phyloP scores from a whole-genome alignment of 2,329 filamentous ascomycete species.

The Cryphonectria carpinicola region DNA sequence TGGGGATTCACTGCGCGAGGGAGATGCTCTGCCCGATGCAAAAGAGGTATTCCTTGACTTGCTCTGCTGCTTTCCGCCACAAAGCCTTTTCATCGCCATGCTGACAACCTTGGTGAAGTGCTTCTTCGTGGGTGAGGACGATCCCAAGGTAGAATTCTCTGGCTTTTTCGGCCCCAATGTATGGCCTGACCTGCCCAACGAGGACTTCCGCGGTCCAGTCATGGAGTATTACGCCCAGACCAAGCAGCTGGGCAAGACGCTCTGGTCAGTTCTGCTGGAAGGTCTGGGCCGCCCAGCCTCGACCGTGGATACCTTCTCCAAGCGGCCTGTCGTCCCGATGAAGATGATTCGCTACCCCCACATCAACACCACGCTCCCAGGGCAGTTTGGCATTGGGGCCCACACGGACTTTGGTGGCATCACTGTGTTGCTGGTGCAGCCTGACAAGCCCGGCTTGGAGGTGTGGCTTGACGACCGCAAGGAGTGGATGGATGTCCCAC shows the following conservation, averaged over 20 bases:
- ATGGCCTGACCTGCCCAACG: slow-evolving; percentile 38
- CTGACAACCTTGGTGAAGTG: slow-evolving; percentile 17
- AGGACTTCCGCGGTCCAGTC: slow-evolving; percentile 36
- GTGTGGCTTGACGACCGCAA: slow-evolving; percentile 30
- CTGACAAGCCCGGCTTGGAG: slow-evolving; percentile 34
- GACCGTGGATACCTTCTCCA: slow-evolving; percentile 32
- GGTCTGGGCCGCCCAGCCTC: slow-evolving; percentile 31
- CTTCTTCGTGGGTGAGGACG: slow-evolving; percentile 34
- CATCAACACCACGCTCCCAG: neutral
- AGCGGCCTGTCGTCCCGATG: slow-evolving; percentile 32
- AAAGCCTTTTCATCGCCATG: neutral
- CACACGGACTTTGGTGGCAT: slow-evolving; percentile 36
- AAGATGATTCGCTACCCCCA: slow-evolving; percentile 33
- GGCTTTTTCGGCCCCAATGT: slow-evolving; percentile 39
- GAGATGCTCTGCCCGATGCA: slow-evolving; percentile 33
- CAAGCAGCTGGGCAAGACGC: slow-evolving; percentile 30
- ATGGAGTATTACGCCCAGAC: slow-evolving; percentile 35
- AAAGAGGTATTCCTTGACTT: slow-evolving; percentile 32
- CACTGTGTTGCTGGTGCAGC: slow-evolving; percentile 34
- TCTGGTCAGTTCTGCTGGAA: slow-evolving; percentile 35
- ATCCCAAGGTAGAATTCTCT: slow-evolving; percentile 31
- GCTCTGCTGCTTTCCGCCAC: no score
- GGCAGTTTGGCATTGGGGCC: slow-evolving; percentile 33
- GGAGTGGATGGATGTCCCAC: slow-evolving; percentile 32
- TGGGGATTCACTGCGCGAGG: slow-evolving; percentile 29